phyloP scores from a whole-genome alignment of 495 filamentous ascomycete species.

The Aspergillus sclerotioniger region DNA sequence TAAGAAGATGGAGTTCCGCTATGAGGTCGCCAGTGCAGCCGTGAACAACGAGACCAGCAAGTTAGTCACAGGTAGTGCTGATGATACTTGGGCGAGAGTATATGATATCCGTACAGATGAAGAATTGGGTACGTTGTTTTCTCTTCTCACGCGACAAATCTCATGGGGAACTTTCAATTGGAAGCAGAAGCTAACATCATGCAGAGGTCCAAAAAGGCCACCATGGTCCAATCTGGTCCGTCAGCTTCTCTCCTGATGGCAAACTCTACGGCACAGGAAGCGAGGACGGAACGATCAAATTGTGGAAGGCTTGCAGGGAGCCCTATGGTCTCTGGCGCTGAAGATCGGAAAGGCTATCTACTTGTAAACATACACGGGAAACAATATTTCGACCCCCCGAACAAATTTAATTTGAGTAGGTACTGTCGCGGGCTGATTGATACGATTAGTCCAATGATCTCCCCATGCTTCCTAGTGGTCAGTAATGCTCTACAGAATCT shows the following conservation, averaged over 20 bases:
- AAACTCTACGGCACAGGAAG: conserved; percentile 95
- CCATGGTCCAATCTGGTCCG: conserved; percentile 94
- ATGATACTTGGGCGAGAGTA: conserved; percentile 92
- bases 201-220: conserved; percentile 92
- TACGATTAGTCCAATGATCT: no score
- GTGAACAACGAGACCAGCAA: conserved; percentile 77
- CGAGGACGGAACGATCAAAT: conserved; percentile 95
- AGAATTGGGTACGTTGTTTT: conserved; percentile 61
- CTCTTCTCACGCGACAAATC: background rate
- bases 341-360: background rate
- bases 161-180: background rate
- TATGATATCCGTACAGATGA: conserved; percentile 80
- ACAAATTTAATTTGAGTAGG: no score
- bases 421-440: no score
- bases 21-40: conserved; percentile 86
- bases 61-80: conserved; percentile 79
- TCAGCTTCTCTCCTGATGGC: conserved; percentile 90
- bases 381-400: no score
- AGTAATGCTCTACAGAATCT: no score
- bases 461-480: no score
- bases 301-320: conserved; percentile 74
- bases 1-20: conserved; percentile 70
- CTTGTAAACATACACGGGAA: no score
- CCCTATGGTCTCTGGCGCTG: conserved; percentile 67
- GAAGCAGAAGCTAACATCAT: conserved; percentile 23